These are phyloP conservation scores for Mycosphaerella arachidis DNA, from an alignment of 2,329 filamentous ascomycete genomes.

Conservation along the genomic window DNA sequence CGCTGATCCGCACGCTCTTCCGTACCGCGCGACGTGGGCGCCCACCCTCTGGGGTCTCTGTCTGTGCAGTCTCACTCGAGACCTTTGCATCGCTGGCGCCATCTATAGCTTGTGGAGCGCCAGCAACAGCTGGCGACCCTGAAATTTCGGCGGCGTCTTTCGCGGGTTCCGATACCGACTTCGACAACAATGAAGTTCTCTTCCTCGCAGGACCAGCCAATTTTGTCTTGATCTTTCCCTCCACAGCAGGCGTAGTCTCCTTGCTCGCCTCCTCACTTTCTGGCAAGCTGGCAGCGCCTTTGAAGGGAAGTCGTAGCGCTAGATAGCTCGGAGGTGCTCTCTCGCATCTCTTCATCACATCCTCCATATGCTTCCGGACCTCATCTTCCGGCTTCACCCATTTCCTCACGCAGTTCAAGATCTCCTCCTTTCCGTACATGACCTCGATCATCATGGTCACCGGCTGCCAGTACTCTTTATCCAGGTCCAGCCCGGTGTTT, in stretches of 20 bases:
- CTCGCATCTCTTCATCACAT: conserved; percentile 53
- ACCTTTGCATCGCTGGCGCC: not conserved
- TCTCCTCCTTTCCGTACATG: conserved; percentile 47
- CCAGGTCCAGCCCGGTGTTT: conserved; percentile 31
- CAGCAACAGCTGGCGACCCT: not conserved
- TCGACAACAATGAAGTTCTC: conserved; percentile 10
- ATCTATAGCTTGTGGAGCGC: not conserved
- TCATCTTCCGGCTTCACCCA: conserved; percentile 53
- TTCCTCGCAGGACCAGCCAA: conserved; percentile 18
- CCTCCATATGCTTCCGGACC: conserved; percentile 53
- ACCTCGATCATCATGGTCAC: conserved; percentile 58
- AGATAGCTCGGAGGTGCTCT: conserved; percentile 53
- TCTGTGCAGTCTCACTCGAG: conserved; percentile 2
- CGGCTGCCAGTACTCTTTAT: conserved; percentile 71
- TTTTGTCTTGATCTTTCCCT: conserved; percentile 14
- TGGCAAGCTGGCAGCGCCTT: conserved; percentile 16
- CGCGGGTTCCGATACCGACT: conserved; percentile 9
- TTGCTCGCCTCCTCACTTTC: conserved; percentile 24
- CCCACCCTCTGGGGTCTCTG: conserved; percentile 10
- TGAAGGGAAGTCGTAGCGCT: conserved; percentile 51
- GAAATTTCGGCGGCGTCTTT: not conserved
- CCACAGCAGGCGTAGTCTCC: conserved; percentile 22
- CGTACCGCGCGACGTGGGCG: conserved; percentile 25
- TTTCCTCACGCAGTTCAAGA: conserved; percentile 52
- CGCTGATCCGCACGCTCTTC: conserved; percentile 33